Base-by-base conservation (phyloP, 2,329 filamentous ascomycete species). In the Penicillium sp. region DNA sequence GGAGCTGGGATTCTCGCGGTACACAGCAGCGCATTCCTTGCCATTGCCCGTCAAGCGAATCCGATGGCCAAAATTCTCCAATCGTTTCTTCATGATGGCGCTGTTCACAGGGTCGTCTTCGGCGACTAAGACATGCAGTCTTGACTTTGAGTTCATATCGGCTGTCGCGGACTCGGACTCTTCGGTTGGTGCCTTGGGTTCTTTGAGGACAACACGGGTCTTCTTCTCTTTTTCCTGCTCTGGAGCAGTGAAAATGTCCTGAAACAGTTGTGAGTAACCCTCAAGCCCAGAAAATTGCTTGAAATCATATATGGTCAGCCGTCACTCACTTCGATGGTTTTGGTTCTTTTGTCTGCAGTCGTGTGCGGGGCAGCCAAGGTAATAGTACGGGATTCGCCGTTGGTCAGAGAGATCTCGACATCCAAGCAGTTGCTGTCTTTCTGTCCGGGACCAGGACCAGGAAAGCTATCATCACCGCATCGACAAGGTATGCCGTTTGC, bases 81-180 rank as follows among this genome's bases (percentile, higher is more conserved):
- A 75, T 13, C 92, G 81, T 69, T 96, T 96, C 68, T 87, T 85
- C 41, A 96, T 78, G 43, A 96, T 90, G 59, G 87, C 89, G 75
- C 90, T 90, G 66, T 96, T 96, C 66, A 96, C 87, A 0, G 91
- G 91, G 67, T 96, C 92, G 65, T 96, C 92, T 70, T 96, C 92
- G 0, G 92, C 92, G 37, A 96, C 86, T 22, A 96, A 80, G 2
- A 96, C 86, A 18, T 65, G 67, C 9, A 73, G 64, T 22, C 35
- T 50, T 37, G 11, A 18, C 7, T 33, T 22, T n/a, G 40, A 36
- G 37, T 49, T 19, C 40, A 43, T 43, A 0, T 54, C 40, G 14
- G 31, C 13, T n/a, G n/a, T 22, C 7, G 33, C 13, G 19, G 39
- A 36, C 6, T 44, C 41, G 7, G 31, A 18, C 1, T 46, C 51